phyloP scores from a whole-genome alignment of 306 rosid genomes.

The apple (Malus domestica) region ASM211411v1 NC_041794.1:32561501-32562000 shows the following conservation, averaged over 20 bases:
- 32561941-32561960: constrained; percentile 60
- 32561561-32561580: not conserved
- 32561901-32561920: constrained; percentile 58
- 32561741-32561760: constrained; percentile 90
- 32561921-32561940: constrained; percentile 66
- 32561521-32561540: not conserved
- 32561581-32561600: not conserved
- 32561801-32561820: not conserved
- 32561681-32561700: constrained; percentile 94
- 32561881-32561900: constrained; percentile 59
- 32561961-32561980: constrained; percentile 64
- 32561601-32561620: not conserved
- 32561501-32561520: not conserved
- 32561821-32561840: not conserved
- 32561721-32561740: constrained; percentile 96
- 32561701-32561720: constrained; percentile 89
- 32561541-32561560: not conserved
- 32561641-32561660: constrained; percentile 49
- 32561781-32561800: constrained; percentile 84
- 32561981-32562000: constrained; percentile 88
- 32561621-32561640: not conserved
- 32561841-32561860: not conserved
- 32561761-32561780: constrained; percentile 76
- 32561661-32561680: constrained; percentile 94
- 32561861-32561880: not conserved